Percentiles rank a stretch among this genome's conserved stretches.
These are phyloP conservation scores for Diaporthe citrichinensis DNA, from an alignment of 2,329 filamentous ascomycete species.

Conservation along the genomic window DNA sequence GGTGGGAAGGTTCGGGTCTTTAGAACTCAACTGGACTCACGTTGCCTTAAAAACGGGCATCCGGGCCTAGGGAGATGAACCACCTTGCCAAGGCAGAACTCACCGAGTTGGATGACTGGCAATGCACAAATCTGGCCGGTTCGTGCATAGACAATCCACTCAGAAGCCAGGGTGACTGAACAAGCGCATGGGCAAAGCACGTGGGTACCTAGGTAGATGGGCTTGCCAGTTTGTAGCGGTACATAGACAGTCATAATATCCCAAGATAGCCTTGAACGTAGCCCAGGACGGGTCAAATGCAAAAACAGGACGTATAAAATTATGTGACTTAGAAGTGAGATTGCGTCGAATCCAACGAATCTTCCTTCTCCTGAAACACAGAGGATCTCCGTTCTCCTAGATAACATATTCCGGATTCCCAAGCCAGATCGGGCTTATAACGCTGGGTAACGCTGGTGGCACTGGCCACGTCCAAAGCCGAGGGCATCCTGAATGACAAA, in stretches of 20 bases:
- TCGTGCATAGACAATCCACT: neutral
- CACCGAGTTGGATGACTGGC: neutral
- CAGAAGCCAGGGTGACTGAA: neutral
- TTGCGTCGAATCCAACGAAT: neutral
- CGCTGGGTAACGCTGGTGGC: constrained; percentile 1
- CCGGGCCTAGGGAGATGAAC: neutral
- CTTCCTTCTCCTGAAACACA: neutral
- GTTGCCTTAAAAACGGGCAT: neutral
- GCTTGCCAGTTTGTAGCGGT: neutral
- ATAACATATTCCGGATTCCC: neutral
- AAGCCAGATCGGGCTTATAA: neutral
- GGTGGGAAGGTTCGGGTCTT: neutral
- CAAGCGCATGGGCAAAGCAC: neutral
- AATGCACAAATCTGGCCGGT: neutral
- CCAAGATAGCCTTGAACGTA: neutral
- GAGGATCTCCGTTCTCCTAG: neutral
- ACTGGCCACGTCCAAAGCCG: neutral
- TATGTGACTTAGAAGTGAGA: constrained; percentile 12
- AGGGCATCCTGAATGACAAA: neutral
- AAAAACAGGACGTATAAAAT: neutral
- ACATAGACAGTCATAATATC: neutral
- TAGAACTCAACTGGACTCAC: neutral
- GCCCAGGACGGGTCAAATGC: neutral
- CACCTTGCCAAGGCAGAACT: neutral
- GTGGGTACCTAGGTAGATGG: no score